These are phyloP conservation scores for Durio zibethinus DNA, from an alignment of 345 rosid genomes.

Conservation along the genomic window DNA sequence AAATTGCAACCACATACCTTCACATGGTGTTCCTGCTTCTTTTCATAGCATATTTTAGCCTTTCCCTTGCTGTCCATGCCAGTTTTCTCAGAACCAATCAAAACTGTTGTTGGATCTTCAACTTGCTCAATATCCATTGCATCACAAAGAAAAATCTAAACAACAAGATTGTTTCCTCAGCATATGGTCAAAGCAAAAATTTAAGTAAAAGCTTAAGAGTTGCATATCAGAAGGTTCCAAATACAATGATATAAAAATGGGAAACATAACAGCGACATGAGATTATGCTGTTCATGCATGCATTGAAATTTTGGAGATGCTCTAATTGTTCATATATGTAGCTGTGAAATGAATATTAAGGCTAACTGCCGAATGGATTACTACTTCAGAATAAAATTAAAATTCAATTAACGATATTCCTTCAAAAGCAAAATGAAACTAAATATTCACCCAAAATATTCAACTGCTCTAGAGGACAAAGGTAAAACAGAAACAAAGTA, in stretches of 20 bases:
- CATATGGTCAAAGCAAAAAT: not conserved
- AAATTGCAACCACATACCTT: conserved; percentile 22
- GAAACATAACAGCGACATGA: not conserved
- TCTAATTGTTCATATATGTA: not conserved
- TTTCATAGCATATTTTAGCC: conserved; percentile 23
- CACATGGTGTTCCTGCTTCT: conserved; percentile 11
- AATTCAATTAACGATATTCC: not conserved
- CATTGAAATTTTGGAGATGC: not conserved
- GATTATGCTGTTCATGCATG: not conserved
- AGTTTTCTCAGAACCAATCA: conserved; percentile 16
- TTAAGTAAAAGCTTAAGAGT: not conserved
- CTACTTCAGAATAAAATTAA: not conserved
- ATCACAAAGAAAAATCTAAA: conserved; percentile 26
- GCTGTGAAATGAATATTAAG: not conserved
- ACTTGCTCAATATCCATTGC: conserved; percentile 27
- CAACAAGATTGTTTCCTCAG: conserved; percentile 7
- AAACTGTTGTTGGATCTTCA: conserved; percentile 15
- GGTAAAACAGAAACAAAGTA: not conserved
- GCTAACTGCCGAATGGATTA: not conserved
- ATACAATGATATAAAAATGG: not conserved
- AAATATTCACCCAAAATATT: not conserved
- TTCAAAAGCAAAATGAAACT: not conserved
- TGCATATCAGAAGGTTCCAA: not conserved
- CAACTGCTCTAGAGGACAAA: not conserved
- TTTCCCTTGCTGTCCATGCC: conserved; percentile 35